Evolutionary conservation across 768 basidiomycete genomes (phyloP).

Genomic region (Tylopilus balloui): DNA sequence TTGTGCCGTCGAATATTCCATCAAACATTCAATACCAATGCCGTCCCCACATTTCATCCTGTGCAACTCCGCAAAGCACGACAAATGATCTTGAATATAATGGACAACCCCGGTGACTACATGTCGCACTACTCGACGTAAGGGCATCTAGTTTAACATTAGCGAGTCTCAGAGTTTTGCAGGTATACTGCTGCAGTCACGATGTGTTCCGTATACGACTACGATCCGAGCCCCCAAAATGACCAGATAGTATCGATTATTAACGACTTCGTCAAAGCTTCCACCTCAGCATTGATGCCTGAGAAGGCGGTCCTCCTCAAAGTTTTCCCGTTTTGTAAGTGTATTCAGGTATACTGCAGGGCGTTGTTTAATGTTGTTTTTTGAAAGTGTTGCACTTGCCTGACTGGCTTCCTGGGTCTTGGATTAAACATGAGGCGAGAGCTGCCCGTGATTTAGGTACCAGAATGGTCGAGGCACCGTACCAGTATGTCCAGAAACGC

Average conservation of each 20-base stretch:
- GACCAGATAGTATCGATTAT: slow-evolving; percentile 17
- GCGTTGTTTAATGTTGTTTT: neutral
- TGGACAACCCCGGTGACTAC: slow-evolving; percentile 7
- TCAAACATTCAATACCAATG: slow-evolving; percentile 13
- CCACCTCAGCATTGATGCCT: slow-evolving; percentile 3
- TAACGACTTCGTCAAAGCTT: slow-evolving; percentile 8
- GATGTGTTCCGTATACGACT: slow-evolving; percentile 16
- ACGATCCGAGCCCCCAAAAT: slow-evolving; percentile 12
- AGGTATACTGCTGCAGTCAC: slow-evolving; percentile 34
- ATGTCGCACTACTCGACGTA: slow-evolving; percentile 11
- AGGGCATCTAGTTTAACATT: neutral
- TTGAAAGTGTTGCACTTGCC: slow-evolving; percentile 25
- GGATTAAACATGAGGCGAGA: slow-evolving; percentile 13
- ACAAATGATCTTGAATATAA: slow-evolving; percentile 7
- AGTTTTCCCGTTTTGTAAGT: slow-evolving; percentile 18
- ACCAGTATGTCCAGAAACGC: slow-evolving; percentile 9
- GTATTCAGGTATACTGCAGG: neutral
- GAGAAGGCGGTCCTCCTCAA: slow-evolving; percentile 15
- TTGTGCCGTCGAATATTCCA: slow-evolving; percentile 18
- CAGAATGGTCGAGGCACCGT: slow-evolving; percentile 15
- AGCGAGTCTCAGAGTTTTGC: neutral
- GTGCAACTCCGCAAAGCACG: slow-evolving; percentile 15
- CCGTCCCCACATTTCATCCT: slow-evolving; percentile 5
- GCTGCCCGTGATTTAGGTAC: slow-evolving; percentile 2
- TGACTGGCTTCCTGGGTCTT: slow-evolving; percentile 23